Base-by-base conservation (phyloP, 202 grass and related monocot species). In the Dendrocalamus latiflorus region DNA sequence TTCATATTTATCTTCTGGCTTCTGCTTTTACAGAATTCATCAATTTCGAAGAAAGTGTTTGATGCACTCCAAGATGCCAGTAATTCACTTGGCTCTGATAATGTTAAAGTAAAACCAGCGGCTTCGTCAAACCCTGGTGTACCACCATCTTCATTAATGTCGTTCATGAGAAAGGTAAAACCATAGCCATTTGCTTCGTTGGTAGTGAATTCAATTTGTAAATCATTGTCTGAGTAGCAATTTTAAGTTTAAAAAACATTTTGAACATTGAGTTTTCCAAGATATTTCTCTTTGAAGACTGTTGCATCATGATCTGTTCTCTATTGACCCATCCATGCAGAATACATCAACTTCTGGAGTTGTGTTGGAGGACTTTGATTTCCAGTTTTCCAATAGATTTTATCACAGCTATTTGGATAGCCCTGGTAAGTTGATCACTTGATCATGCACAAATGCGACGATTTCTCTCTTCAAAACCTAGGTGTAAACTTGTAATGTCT, bases 281-380 rank as follows among this genome's bases (percentile, higher is more conserved):
- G 36, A 49, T 47, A 57, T 58, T 79, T 78, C 12, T 60, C 10
- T 84, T 71, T 73, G 8, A 53, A 76, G 57, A 73, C 30, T 87
- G 48, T 55, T 83, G 37, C 15, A 4, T 61, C 53, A 41, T 85
- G 47, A 36, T 83, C 65, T 84, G 42, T 88, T 86, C 18, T 11
- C 16, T 71, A 12, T 83, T 42, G 53, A 53, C 24, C 42, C 57
- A 64, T 86, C 51, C 83, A 84, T 86, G 79, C 81, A 95, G 96
- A 98, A 95, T 78, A 34, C 68, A 42, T 98, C 93, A 53, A 90
- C 83, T 76, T 85, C 90, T 83, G 96, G 96, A 89, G 75, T 98
- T 87, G 96, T 95, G 45, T 83, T 98, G 69, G 96, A 87, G 91
- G 96, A 98, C 61, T 98, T 98, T 25, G 93, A 95, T 87, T 93